These are phyloP conservation scores for Penicillium steckii DNA, from an alignment of 495 filamentous ascomycete species.

Conservation along the genomic window DNA sequence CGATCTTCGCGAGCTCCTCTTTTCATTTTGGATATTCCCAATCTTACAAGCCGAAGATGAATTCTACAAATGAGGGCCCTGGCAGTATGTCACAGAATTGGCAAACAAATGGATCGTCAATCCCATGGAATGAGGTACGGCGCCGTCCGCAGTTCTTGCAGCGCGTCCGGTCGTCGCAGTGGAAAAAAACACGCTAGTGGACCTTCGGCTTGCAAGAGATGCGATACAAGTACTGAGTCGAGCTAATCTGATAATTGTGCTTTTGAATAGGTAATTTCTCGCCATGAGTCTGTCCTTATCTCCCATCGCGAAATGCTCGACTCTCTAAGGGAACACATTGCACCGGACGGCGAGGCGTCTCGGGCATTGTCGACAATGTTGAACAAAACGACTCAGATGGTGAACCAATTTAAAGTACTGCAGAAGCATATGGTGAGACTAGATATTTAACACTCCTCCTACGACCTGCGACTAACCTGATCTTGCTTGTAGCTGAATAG, in stretches of 20 bases:
- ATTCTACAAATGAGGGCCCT: background rate
- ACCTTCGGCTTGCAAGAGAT: background rate
- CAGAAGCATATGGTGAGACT: constrained; percentile 37
- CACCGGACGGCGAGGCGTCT: constrained; percentile 21
- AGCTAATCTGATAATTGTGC: background rate
- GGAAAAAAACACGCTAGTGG: background rate
- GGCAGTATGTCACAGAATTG: background rate
- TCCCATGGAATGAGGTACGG: constrained; percentile 27
- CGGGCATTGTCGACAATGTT: constrained; percentile 35
- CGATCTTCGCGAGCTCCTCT: constrained; percentile 17
- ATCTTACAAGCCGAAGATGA: constrained; percentile 6
- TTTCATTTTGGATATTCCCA: background rate
- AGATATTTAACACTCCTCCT: background rate
- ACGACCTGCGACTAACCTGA: background rate
- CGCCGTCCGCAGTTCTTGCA: background rate
- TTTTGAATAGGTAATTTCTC: constrained; percentile 29
- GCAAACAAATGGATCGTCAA: constrained; percentile 1
- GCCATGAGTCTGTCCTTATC: constrained; percentile 33
- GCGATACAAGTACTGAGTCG: background rate
- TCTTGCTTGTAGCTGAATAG: constrained; percentile 17
- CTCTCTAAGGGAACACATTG: constrained; percentile 22
- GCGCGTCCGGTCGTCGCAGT: background rate
- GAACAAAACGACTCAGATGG: constrained; percentile 35
- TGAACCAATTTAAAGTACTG: constrained; percentile 34
- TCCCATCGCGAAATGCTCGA: constrained; percentile 38